phyloP scores from a whole-genome alignment of 495 filamentous ascomycete species.

The Penicillium robsamsonii region DNA sequence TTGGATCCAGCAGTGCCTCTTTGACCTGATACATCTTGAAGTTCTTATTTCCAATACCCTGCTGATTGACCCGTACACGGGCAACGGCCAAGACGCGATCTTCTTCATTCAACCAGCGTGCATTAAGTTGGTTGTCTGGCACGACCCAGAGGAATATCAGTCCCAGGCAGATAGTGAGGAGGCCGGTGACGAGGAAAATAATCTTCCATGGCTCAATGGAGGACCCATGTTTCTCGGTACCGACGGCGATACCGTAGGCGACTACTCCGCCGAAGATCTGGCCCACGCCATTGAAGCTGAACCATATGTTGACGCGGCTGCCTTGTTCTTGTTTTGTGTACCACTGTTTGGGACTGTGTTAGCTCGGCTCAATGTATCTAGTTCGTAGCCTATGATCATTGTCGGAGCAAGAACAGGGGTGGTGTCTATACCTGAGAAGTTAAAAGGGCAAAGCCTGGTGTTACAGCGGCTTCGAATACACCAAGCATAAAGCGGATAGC shows the following conservation, averaged over 20 bases:
- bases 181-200: slow-evolving; percentile 63
- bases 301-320: slow-evolving; percentile 58
- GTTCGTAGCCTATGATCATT: neutral
- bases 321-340: slow-evolving; percentile 62
- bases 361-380: neutral
- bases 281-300: slow-evolving; percentile 60
- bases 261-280: slow-evolving; percentile 62
- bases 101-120: slow-evolving; percentile 61
- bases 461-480: slow-evolving; percentile 60
- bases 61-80: slow-evolving; percentile 61
- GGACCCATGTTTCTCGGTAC: slow-evolving; percentile 51
- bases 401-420: neutral
- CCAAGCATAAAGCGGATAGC: slow-evolving; percentile 61
- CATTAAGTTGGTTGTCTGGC: slow-evolving; percentile 69
- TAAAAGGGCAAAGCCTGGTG: slow-evolving; percentile 61
- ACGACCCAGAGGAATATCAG: slow-evolving; percentile 60
- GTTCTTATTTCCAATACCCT: slow-evolving; percentile 67
- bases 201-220: slow-evolving; percentile 64
- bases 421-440: slow-evolving; percentile 45
- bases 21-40: slow-evolving; percentile 63
- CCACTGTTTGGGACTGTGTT: slow-evolving; percentile 41
- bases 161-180: slow-evolving; percentile 58
- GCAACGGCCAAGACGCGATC: slow-evolving; percentile 61
- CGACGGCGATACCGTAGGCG: slow-evolving; percentile 63
- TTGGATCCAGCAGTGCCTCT: slow-evolving; percentile 58